phyloP scores from a whole-genome alignment of 768 basidiomycete genomes.

The Suillus variegatus region DNA sequence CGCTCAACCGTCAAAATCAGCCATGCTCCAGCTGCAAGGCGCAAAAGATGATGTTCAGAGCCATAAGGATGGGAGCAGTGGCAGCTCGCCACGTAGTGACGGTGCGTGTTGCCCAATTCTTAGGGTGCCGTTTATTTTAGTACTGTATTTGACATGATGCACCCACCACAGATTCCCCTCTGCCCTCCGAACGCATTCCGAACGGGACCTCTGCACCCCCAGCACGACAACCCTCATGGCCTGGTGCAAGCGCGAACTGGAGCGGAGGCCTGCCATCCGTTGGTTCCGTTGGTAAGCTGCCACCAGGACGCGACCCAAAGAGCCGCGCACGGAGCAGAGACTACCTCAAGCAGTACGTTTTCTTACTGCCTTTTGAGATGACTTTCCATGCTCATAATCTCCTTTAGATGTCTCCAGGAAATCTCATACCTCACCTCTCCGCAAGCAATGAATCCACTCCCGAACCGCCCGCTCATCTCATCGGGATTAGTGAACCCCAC shows the following conservation, averaged over 20 bases:
- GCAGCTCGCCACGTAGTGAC: constrained; percentile 85
- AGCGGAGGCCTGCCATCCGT: constrained; percentile 35
- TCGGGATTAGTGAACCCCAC: constrained; percentile 21
- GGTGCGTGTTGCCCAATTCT: constrained; percentile 43
- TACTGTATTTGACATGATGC: constrained; percentile 9
- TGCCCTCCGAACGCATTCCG: constrained; percentile 65
- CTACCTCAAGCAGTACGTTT: constrained; percentile 90
- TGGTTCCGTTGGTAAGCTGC: constrained; percentile 65
- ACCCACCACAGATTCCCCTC: constrained; percentile 60
- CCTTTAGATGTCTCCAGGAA: constrained; percentile 88
- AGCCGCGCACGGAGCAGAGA: constrained; percentile 92
- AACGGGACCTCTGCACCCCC: constrained; percentile 56
- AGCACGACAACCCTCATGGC: constrained; percentile 60
- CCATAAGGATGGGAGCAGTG: constrained; percentile 78
- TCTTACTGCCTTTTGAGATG: constrained; percentile 13
- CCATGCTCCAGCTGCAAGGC: constrained; percentile 53
- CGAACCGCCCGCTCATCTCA: constrained; percentile 72
- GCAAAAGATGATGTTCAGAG: constrained; percentile 74
- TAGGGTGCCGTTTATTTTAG: constrained; percentile 12
- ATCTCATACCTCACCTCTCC: constrained; percentile 96
- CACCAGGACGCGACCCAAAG: constrained; percentile 90
- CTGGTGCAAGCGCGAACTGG: constrained; percentile 44
- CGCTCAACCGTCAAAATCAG: constrained; percentile 66
- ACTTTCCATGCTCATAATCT: constrained; percentile 4
- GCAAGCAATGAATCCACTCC: constrained; percentile 96